Percentiles rank a stretch among this genome's conserved stretches.
Evolutionary conservation across 2,329 filamentous ascomycete genomes (phyloP).

Genomic region (Ophiocordyceps camponoti-leonardi): DNA sequence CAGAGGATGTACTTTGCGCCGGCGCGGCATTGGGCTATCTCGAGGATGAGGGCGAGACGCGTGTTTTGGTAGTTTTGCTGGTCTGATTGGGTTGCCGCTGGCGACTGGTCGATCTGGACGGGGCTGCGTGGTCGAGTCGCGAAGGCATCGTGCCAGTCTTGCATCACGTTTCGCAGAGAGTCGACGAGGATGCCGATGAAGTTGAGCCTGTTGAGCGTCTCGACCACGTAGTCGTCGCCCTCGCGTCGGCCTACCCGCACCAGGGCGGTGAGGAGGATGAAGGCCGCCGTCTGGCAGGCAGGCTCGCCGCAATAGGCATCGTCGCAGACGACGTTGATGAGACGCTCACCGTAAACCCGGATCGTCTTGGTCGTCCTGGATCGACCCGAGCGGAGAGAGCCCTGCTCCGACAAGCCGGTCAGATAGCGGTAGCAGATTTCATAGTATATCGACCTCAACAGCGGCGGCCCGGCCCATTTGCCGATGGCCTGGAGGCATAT

Average conservation of each 20-base stretch:
- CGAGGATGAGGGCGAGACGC: slow-evolving; percentile 65
- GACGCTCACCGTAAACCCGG: slow-evolving; percentile 48
- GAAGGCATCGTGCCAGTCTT: slow-evolving; percentile 48
- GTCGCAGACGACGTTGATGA: slow-evolving; percentile 79
- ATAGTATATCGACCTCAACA: slow-evolving; percentile 73
- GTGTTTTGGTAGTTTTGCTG: slow-evolving; percentile 43
- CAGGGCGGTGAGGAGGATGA: slow-evolving; percentile 67
- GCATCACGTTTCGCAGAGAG: slow-evolving; percentile 60
- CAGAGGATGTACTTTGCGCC: slow-evolving; percentile 81
- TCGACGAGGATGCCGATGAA: slow-evolving; percentile 84
- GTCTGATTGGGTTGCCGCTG: slow-evolving; percentile 18
- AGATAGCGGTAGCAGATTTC: slow-evolving; percentile 82
- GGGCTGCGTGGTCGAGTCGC: slow-evolving; percentile 22
- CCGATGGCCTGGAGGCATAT: slow-evolving; percentile 66
- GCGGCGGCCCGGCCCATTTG: slow-evolving; percentile 50
- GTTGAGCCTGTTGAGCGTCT: slow-evolving; percentile 69
- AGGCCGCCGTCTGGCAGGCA: slow-evolving; percentile 65
- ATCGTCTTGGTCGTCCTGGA: slow-evolving; percentile 57
- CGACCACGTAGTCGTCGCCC: slow-evolving; percentile 57
- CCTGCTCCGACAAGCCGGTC: slow-evolving; percentile 44
- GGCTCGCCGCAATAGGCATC: slow-evolving; percentile 78
- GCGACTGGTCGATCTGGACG: neutral
- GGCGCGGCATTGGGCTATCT: slow-evolving; percentile 66
- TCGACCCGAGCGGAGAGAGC: slow-evolving; percentile 27
- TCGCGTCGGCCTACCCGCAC: slow-evolving; percentile 58